Conservation (phyloP, 169 alveolate species). For the Plasmodium reichenowi region DNA sequence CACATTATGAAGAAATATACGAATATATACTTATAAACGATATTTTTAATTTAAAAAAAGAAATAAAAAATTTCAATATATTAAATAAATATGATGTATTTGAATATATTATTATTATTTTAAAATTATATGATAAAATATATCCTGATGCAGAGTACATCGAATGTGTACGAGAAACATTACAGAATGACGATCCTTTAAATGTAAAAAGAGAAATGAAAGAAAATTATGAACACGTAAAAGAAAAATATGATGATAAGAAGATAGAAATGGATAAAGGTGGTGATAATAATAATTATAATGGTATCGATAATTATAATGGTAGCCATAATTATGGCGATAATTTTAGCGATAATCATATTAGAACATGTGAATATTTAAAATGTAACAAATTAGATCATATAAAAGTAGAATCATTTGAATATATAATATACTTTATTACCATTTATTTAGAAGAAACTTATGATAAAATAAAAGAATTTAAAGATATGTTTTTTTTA, state of each 20-base stretch:
- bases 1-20: no score
- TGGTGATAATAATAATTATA: no score
- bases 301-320: no score
- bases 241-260: not conserved
- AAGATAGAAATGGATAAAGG: no score
- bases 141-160: no score
- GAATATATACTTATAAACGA: conserved; percentile 1
- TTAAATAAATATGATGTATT: conserved; percentile 37
- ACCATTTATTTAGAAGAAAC: conserved; percentile 45
- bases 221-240: no score
- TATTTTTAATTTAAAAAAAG: not conserved
- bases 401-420: conserved; percentile 21
- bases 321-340: no score
- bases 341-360: no score
- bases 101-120: conserved; percentile 37
- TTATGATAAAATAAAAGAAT: conserved; percentile 60
- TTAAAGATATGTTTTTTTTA: conserved; percentile 21
- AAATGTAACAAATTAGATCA: not conserved
- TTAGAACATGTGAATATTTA: not conserved
- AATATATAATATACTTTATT: conserved; percentile 30
- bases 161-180: no score
- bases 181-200: no score
- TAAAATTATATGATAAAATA: conserved; percentile 29
- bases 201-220: no score
- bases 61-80: conserved; percentile 12